phyloP scores from a whole-genome alignment of 2,329 filamentous ascomycete species.

The Dendrostoma leiphaemia region DNA sequence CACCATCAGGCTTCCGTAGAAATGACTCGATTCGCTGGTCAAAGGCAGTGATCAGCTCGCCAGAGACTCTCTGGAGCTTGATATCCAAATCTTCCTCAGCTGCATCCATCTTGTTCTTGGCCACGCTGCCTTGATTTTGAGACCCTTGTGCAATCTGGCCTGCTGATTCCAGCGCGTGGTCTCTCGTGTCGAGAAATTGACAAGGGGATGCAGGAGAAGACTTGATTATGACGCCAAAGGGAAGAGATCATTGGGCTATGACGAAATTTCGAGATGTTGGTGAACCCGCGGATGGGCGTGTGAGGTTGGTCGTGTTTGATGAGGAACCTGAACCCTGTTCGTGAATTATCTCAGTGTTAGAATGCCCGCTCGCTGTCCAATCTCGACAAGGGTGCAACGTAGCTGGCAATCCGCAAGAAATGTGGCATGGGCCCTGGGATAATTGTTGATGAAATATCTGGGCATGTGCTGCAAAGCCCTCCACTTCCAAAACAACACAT shows the following conservation, averaged over 20 bases:
- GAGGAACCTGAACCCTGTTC: too few species aligned
- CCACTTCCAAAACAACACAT: too few species aligned
- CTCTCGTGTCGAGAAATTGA: not conserved
- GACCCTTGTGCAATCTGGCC: not conserved
- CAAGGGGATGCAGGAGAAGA: not conserved
- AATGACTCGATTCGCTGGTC: slow-evolving; percentile 51
- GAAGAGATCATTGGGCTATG: not conserved
- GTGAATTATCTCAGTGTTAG: too few species aligned
- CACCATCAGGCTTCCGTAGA: slow-evolving; percentile 49
- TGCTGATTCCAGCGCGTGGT: not conserved
- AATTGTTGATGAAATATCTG: too few species aligned
- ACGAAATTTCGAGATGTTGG: not conserved
- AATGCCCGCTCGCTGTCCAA: too few species aligned
- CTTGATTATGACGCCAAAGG: not conserved
- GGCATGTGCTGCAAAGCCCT: too few species aligned
- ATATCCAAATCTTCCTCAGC: slow-evolving; percentile 59
- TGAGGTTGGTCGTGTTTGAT: not conserved
- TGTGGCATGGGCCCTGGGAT: too few species aligned
- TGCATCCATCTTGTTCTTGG: slow-evolving; percentile 56
- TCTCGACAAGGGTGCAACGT: too few species aligned
- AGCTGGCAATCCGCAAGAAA: too few species aligned
- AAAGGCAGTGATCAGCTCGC: slow-evolving; percentile 58
- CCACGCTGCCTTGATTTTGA: not conserved
- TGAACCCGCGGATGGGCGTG: not conserved
- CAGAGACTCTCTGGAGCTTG: slow-evolving; percentile 59